Evolutionary conservation across 306 rosid species (phyloP).

Genomic region (Pachyrhizus erosus): DNA sequence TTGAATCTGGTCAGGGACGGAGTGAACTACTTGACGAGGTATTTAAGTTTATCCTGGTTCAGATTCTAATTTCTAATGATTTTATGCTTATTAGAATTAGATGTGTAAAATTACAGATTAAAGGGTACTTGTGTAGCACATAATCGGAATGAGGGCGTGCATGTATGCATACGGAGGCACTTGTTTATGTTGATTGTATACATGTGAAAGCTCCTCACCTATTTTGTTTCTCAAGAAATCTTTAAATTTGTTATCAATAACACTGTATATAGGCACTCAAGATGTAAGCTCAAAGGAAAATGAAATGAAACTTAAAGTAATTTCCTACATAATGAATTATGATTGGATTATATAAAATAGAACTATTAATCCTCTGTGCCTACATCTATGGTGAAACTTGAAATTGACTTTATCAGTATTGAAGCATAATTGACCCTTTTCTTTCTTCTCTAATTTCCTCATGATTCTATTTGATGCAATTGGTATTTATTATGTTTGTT

Average conservation of each 20-base stretch:
- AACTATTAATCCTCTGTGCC: background rate
- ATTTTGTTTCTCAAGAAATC: constrained; percentile 29
- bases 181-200: constrained; percentile 39
- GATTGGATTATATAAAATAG: constrained; percentile 17
- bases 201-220: background rate
- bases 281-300: constrained; percentile 39
- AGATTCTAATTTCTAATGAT: constrained; percentile 14
- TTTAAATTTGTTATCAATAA: constrained; percentile 31
- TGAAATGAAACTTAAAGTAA: constrained; percentile 27
- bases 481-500: background rate
- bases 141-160: constrained; percentile 28
- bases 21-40: constrained; percentile 98
- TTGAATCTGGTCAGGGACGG: constrained; percentile 95
- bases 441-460: constrained; percentile 3
- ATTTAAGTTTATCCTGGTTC: constrained; percentile 33
- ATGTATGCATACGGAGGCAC: constrained; percentile 7
- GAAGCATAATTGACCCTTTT: constrained; percentile 25
- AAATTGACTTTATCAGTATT: constrained; percentile 27
- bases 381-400: constrained; percentile 22
- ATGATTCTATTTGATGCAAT: constrained; percentile 11
- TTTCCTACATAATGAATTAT: constrained; percentile 24
- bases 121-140: background rate
- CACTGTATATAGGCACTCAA: background rate
- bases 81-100: constrained; percentile 14
- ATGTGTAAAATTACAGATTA: constrained; percentile 28